Base-by-base conservation (phyloP, 345 rosid species). In the Salix udensis region DNA sequence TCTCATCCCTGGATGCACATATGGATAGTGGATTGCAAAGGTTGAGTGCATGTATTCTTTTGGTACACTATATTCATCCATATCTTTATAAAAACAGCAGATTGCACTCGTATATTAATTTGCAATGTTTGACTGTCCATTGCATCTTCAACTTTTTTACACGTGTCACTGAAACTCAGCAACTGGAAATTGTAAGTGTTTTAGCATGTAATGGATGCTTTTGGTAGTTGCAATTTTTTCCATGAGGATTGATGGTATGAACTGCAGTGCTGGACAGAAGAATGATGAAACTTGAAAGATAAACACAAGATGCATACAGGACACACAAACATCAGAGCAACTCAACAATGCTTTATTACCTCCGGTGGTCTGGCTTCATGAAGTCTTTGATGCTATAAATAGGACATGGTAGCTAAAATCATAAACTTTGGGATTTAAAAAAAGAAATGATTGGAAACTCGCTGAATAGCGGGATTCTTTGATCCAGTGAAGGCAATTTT, bases 1-100 rank as follows among this genome's bases (percentile, higher is more conserved):
- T 94, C 77, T 88, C 96, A 48, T 79, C 92, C 66, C 74, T 94
- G 53, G 97, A 94, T 84, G 97, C 94, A 16, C 90, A 92, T 74
- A 83, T 90, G 83, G 98, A 94, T 83, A 80, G 74, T 55, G 92
- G 95, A 80, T 81, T 91, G 67, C 87, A 85, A 50, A 92, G 97
- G 97, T 92, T 71, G 23, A 60, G 23, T 65, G 53, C 24, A 14
- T 48, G 11, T 42, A 53, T 52, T 48, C 64, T 40, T 68, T 61
- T 15, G 28, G 52, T 13, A 24, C 50, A 46, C 50, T 30, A 7
- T 23, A 0, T 55, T 72, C 66, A 6, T 30, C 26, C 12, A 10
- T 16, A 13, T 72, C 14, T 13, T 28, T 53, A 52, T 61, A 40
- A 46, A 46, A 46, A 46, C 15, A 12, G 15, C 16, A 46, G 50